Percentiles rank a stretch among this genome's conserved stretches.
Evolutionary conservation across 306 rosid species (phyloP).

Genomic region (Trichosanthes truncata): DNA sequence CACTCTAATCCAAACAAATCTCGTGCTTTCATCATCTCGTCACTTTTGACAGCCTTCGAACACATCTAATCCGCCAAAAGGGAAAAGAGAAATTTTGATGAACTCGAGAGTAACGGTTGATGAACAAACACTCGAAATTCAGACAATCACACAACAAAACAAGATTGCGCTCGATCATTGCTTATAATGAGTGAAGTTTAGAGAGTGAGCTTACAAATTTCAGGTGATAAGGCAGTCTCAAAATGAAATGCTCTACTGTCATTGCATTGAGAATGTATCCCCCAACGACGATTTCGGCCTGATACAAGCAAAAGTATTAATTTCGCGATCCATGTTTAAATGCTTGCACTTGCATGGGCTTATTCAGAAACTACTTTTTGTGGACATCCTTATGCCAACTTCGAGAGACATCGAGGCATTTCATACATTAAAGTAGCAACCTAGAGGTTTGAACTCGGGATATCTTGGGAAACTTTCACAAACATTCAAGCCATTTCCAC

Average conservation of each 20-base stretch:
- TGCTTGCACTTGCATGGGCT: neutral
- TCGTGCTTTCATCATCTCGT: slow-evolving; percentile 54
- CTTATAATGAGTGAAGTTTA: neutral
- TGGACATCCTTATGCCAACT: neutral
- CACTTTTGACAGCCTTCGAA: slow-evolving; percentile 58
- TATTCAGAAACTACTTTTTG: neutral
- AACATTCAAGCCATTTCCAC: neutral
- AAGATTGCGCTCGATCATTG: neutral
- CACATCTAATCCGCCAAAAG: slow-evolving; percentile 43
- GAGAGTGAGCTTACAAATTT: slow-evolving; percentile 55
- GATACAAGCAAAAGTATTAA: neutral
- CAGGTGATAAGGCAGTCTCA: slow-evolving; percentile 87
- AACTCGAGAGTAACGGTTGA: neutral
- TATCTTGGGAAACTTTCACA: neutral
- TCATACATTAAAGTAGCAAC: neutral
- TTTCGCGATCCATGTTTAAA: neutral
- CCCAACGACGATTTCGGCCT: slow-evolving; percentile 74
- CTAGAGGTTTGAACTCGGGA: neutral
- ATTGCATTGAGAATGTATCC: slow-evolving; percentile 77
- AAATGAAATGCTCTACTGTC: slow-evolving; percentile 81
- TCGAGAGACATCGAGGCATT: neutral
- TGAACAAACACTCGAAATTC: neutral
- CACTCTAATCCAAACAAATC: slow-evolving; percentile 66
- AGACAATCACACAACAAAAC: neutral
- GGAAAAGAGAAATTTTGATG: slow-evolving; percentile 7